These are phyloP conservation scores for Eruca vesicaria DNA, from an alignment of 441 rosid species.

Conservation along the genomic window DNA sequence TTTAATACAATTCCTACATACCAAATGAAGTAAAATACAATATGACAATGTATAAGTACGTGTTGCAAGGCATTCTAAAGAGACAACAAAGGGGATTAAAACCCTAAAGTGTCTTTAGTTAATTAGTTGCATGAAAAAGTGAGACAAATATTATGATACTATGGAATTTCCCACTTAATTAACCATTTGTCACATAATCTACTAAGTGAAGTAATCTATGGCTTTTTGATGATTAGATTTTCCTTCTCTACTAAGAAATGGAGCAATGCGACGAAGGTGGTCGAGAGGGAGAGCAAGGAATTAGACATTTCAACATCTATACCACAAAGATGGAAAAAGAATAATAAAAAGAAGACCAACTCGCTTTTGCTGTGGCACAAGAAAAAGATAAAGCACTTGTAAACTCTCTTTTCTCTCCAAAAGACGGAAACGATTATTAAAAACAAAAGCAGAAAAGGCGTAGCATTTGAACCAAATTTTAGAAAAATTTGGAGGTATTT, in stretches of 20 bases:
- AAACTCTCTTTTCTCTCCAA: background rate
- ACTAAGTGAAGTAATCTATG: background rate
- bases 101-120: constrained; percentile 17
- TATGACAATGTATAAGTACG: background rate
- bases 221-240: constrained; percentile 26
- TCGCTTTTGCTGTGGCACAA: constrained; percentile 32
- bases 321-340: constrained; percentile 32
- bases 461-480: background rate
- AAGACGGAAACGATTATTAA: background rate
- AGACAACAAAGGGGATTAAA: background rate
- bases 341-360: constrained; percentile 17
- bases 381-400: constrained; percentile 31
- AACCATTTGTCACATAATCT: constrained; percentile 3
- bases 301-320: constrained; percentile 33
- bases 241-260: constrained; percentile 56
- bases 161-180: background rate
- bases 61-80: constrained; percentile 1
- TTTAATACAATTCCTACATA: background rate
- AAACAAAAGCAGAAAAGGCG: background rate
- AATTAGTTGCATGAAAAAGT: constrained; percentile 29
- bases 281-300: constrained; percentile 38
- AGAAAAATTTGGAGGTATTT: background rate
- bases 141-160: constrained; percentile 5
- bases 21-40: constrained; percentile 2
- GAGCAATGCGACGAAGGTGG: constrained; percentile 18